Conservation (phyloP, 148 eudicot genomes). For the Camellia sinensis region DNA sequence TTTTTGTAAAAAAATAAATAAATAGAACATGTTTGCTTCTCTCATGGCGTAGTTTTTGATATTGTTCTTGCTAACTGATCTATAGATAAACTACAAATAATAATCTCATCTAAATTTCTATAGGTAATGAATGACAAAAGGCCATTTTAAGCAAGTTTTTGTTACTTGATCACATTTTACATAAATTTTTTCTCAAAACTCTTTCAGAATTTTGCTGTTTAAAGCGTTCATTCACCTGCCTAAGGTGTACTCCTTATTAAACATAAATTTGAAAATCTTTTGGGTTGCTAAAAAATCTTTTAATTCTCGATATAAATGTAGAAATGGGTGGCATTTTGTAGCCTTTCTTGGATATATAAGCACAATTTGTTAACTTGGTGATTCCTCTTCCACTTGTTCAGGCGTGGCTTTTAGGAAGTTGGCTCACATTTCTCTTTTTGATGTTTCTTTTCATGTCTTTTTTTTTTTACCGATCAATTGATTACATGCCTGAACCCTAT, state of each 20-base stretch:
- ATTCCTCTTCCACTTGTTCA: background rate
- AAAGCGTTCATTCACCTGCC: background rate
- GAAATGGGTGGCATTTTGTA: background rate
- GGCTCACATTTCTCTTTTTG: background rate
- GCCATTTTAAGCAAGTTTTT: background rate
- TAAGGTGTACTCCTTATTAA: background rate
- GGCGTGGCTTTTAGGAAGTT: background rate
- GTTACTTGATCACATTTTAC: background rate
- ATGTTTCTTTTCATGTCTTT: background rate
- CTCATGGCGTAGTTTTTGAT: conserved; percentile 6
- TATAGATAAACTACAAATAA: background rate
- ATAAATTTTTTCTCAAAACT: background rate
- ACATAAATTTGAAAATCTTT: background rate
- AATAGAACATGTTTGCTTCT: background rate
- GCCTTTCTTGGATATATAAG: background rate
- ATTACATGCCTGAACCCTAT: background rate
- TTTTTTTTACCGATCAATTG: background rate
- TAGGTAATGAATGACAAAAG: background rate
- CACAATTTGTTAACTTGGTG: background rate
- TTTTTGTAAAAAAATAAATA: background rate
- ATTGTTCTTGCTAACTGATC: background rate
- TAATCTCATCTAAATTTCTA: background rate
- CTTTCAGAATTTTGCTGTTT: background rate
- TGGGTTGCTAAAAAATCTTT: background rate
- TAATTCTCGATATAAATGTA: background rate